Base-by-base conservation (phyloP, 106 monocot species). In the Allium fistulosum region DNA sequence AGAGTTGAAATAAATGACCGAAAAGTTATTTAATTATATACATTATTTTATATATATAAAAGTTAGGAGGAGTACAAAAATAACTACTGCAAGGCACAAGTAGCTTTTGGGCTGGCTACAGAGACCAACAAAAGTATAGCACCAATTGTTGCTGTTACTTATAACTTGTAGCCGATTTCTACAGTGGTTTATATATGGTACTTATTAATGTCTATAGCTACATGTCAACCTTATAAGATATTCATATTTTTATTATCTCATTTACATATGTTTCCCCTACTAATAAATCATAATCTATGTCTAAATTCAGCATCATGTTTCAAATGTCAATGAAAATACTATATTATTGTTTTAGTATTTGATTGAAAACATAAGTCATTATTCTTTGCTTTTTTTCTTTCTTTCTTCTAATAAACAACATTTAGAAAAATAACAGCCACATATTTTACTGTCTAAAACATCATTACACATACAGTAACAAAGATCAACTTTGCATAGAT, bases 21-120 rank as follows among this genome's bases (percentile, higher is more conserved):
- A 37, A 37, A 37, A 5, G 2, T 37, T 37, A 59, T 55, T 75
- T 69, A 69, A 61, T 67, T 62, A 69, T 75, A 62, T 58, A 53
- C 4, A 52, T 6, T 67, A 53, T 50, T 59, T 51, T 66, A 69
- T 69, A 51, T 53, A 26, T 48, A 37, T 46, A 48, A 46, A 37
- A 37, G 37, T 37, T 37, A 37, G 37, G 37, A 37, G 4, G 37
- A 37, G 37, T 37, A 37, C 37, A 37, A 37, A 37, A 37, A 37
- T 37, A 10, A 63, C 51, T 16, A 53, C 27, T 10, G 15, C 17
- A 62, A 6, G 26, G 15, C 61, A 61, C 67, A 67, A 18, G 37
- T 62, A 14, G 15, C 61, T 16, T 67, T 53, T 51, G 67, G 68
- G 59, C 49, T 66, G 74, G 74, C 75, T 62, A 75, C 75, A 62